Evolutionary conservation across 345 rosid genomes (phyloP).

Genomic region (Cardamine chenopodiifolia): DNA sequence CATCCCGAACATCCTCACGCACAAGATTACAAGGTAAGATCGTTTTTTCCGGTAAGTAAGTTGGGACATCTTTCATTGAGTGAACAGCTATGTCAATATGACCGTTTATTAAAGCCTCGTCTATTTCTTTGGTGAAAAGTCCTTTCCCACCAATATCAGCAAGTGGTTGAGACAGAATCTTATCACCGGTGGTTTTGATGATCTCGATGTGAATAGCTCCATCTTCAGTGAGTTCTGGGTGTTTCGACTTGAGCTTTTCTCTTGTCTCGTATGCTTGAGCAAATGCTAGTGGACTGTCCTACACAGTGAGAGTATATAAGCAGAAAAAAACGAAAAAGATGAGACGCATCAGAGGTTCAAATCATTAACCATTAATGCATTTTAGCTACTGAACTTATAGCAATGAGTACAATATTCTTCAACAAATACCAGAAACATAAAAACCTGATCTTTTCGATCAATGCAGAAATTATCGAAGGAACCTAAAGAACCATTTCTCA

Average conservation of each 20-base stretch:
- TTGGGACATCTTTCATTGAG: conserved; percentile 98
- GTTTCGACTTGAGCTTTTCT: conserved; percentile 69
- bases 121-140: conserved; percentile 92
- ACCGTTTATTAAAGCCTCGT: conserved; percentile 81
- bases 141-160: conserved; percentile 99
- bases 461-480: neutral
- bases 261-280: conserved; percentile 98
- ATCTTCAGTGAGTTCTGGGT: conserved; percentile 79
- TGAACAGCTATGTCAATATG: conserved; percentile 98
- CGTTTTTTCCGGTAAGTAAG: conserved; percentile 84
- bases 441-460: neutral
- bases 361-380: conserved; percentile 5
- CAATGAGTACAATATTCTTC: neutral
- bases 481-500: neutral
- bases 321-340: conserved; percentile 25
- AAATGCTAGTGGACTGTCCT: conserved; percentile 91
- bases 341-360: conserved; percentile 9
- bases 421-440: neutral
- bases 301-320: conserved; percentile 44
- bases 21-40: conserved; percentile 83
- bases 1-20: conserved; percentile 98
- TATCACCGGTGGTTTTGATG: conserved; percentile 96
- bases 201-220: conserved; percentile 90
- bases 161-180: conserved; percentile 86
- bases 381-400: neutral